Base-by-base conservation (phyloP, 345 rosid species). In the Gossypioides kirkii region DNA sequence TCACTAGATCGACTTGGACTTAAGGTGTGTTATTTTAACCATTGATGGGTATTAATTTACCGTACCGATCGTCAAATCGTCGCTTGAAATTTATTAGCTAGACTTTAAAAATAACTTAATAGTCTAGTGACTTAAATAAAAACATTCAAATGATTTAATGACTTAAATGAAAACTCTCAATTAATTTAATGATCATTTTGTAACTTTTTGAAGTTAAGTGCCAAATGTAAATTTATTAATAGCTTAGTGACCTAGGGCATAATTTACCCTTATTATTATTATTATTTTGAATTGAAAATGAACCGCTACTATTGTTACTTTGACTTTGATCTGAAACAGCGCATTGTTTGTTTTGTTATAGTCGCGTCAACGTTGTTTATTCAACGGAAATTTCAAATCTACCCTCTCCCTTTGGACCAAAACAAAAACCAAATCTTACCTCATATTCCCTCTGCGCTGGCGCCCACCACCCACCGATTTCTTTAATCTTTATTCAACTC, bases 381-480 rank as follows among this genome's bases (percentile, higher is more conserved):
- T 49, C 41, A 16, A 46, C 2, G 41, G 45, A 26, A 72, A 72
- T 45, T 65, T 72, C 69, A 67, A 77, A 72, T 36, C 49, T 23
- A 66, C 73, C 13, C 14, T 12, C 12, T 11, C 58, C 52, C 13
- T 32, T 3, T 52, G 59, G 75, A 72, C 53, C 41, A 55, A 22
- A 55, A 46, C 13, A 18, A 41, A 10, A 45, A 45, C 59, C 28
- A 43, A 26, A 28, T 50, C 43, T 50, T 16, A 18, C 12, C 55
- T 23, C 18, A 14, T 61, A 26, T 20, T 22, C 63, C 68, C 56
- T 77, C 46, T 26, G 26, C 3, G 0, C 1, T 47, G 78, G 86
- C 80, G 0, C 78, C 86, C 81, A 61, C 52, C 59, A 17, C 55
- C 74, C 47, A 54, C 17, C 52, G 17, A 47, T 47, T 47, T 47